A percentile compares a stretch with the other conserved stretches of the same genome.
These are phyloP conservation scores for Geopyxis carbonaria DNA, from an alignment of 495 filamentous ascomycete genomes.

Conservation along the genomic window DNA sequence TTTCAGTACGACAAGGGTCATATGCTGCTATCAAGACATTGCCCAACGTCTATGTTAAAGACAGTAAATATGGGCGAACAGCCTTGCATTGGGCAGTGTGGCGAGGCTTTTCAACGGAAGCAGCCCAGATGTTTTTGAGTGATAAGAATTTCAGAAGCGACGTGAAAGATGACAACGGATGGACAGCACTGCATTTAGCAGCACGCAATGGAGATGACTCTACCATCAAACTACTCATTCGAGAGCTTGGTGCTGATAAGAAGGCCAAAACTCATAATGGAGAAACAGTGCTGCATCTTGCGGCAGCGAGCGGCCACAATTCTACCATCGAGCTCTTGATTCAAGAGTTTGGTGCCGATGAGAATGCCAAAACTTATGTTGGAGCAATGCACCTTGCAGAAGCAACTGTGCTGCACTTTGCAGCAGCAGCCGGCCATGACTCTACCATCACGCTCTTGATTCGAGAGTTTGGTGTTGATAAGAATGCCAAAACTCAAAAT, in stretches of 20 bases:
- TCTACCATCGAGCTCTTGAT: slow-evolving; percentile 13
- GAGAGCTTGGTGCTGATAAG: neutral
- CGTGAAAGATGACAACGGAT: neutral
- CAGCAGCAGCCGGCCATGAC: neutral
- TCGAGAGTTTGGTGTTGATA: slow-evolving; percentile 6
- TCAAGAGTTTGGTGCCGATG: neutral
- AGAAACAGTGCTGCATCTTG: slow-evolving; percentile 17
- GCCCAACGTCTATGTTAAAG: neutral
- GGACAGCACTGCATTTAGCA: slow-evolving; percentile 7
- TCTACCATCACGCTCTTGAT: neutral
- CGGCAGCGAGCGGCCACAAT: slow-evolving; percentile 17
- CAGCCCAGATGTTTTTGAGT: neutral
- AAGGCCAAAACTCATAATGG: neutral
- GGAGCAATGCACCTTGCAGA: no score
- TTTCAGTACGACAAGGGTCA: slow-evolving; percentile 3
- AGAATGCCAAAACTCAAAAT: neutral
- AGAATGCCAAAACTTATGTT: neutral
- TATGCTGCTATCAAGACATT: slow-evolving; percentile 1
- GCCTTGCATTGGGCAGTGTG: slow-evolving; percentile 7
- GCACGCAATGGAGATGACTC: neutral
- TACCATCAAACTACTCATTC: slow-evolving; percentile 4
- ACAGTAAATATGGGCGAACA: neutral
- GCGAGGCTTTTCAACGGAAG: slow-evolving; percentile 3
- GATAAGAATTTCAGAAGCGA: neutral
- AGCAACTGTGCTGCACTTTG: neutral